Evolutionary conservation across 352 stramenopile species (phyloP).

Genomic region (Blastocystis sp.): DNA sequence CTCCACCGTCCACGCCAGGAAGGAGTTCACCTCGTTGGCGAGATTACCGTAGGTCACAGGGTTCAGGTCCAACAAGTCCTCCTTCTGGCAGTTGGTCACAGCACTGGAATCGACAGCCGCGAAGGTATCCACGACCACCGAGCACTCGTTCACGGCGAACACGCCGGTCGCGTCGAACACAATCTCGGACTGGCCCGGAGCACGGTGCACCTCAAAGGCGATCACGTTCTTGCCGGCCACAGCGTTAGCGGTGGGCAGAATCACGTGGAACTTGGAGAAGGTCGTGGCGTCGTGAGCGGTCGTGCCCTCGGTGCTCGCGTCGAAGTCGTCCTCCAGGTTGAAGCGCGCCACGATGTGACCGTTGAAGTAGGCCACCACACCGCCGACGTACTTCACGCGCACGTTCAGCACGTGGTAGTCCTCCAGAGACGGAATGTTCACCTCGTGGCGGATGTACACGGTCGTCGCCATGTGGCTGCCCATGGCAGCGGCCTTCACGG

Average conservation of each 20-base stretch:
- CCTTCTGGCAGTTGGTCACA: background rate
- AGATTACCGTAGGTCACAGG: constrained; percentile 1
- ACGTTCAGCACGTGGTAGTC: constrained; percentile 61
- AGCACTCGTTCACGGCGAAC: constrained; percentile 41
- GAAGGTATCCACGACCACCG: constrained; percentile 26
- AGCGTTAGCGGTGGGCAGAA: background rate
- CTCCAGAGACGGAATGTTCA: background rate
- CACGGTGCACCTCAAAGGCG: constrained; percentile 60
- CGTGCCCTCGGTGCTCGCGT: background rate
- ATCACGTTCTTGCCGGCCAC: constrained; percentile 48
- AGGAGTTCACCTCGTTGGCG: background rate
- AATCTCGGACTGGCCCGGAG: background rate
- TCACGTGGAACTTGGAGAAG: constrained; percentile 58
- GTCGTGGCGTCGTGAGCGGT: background rate
- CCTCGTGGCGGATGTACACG: constrained; percentile 20
- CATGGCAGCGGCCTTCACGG: background rate
- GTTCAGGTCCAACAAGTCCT: constrained; percentile 2
- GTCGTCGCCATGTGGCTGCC: background rate
- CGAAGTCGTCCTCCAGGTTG: constrained; percentile 54
- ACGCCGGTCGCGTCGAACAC: constrained; percentile 29
- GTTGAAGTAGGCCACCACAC: constrained; percentile 57
- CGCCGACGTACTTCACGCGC: constrained; percentile 16
- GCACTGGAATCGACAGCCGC: background rate
- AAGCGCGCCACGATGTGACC: constrained; percentile 23
- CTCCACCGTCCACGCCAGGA: constrained; percentile 21